Conservation (phyloP, 2,329 filamentous ascomycete species). For the Aureobasidium uvarum region DNA sequence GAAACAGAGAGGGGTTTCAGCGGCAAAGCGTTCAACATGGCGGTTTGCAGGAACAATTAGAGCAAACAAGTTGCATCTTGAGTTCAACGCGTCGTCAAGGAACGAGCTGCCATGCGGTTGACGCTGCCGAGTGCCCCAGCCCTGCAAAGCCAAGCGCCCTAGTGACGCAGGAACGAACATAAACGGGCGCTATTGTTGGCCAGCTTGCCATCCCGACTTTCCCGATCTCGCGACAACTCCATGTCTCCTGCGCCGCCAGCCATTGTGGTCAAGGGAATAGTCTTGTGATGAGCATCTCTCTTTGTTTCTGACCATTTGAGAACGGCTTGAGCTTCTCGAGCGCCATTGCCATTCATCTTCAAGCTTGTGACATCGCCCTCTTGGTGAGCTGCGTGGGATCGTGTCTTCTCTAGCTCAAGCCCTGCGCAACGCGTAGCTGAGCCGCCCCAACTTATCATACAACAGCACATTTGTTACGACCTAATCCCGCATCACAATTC, state of each 20-base stretch:
- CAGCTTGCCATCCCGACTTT: conserved; percentile 16
- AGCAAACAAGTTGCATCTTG: conserved; percentile 7
- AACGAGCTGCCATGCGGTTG: conserved; percentile 20
- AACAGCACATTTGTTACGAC: neutral
- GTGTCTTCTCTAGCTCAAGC: conserved; percentile 6
- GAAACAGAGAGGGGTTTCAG: conserved; percentile 11
- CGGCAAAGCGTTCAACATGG: conserved; percentile 19
- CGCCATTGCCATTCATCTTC: neutral
- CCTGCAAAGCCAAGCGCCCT: conserved; percentile 1
- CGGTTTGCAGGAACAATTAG: neutral
- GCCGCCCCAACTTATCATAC: neutral
- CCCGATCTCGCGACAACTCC: conserved; percentile 18
- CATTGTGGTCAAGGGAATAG: conserved; percentile 1
- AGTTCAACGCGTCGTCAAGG: conserved; percentile 5
- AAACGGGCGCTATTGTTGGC: conserved; percentile 8
- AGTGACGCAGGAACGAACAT: conserved; percentile 3
- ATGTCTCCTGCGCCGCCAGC: conserved; percentile 3
- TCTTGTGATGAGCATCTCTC: neutral
- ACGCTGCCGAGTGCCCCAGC: conserved; percentile 17
- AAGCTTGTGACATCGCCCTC: neutral
- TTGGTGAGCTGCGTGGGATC: neutral
- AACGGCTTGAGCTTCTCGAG: neutral
- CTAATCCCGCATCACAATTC: neutral
- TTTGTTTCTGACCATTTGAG: neutral
- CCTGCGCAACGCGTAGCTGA: conserved; percentile 10